A percentile compares a stretch with the other conserved stretches of the same genome.
phyloP scores from a whole-genome alignment of 306 rosid genomes.

The Cucurbita ficifolia region DNA sequence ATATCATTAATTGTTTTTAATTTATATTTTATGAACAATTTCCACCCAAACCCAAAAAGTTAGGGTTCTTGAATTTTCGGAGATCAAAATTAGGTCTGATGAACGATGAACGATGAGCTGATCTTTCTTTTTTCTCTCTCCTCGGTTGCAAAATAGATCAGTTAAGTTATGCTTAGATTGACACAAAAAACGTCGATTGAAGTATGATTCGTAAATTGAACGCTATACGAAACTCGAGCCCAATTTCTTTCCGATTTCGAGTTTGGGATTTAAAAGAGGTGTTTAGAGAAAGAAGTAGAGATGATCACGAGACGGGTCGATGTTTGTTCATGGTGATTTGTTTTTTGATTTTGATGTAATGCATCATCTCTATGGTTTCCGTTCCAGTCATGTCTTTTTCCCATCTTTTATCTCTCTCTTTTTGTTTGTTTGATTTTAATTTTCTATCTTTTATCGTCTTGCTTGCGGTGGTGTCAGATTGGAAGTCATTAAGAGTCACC shows the following conservation, averaged over 20 bases:
- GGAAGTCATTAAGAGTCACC: slow-evolving; percentile 46
- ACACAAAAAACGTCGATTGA: not conserved
- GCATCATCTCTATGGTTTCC: slow-evolving; percentile 33
- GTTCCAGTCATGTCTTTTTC: slow-evolving; percentile 93
- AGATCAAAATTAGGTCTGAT: not conserved
- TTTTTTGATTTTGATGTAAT: not conserved
- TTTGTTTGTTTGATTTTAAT: slow-evolving; percentile 14
- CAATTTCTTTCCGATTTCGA: not conserved
- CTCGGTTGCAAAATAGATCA: too few species aligned
- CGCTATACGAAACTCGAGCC: too few species aligned
- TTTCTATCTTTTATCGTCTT: slow-evolving; percentile 67
- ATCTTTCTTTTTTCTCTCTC: too few species aligned
- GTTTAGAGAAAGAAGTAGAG: not conserved
- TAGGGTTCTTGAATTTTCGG: slow-evolving; percentile 31
- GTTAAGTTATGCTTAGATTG: not conserved
- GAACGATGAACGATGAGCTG: too few species aligned
- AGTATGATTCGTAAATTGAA: not conserved
- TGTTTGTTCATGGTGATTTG: not conserved
- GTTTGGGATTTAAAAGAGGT: not conserved
- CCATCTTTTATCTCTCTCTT: slow-evolving; percentile 8
- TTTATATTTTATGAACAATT: too few species aligned
- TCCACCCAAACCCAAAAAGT: slow-evolving; percentile 1
- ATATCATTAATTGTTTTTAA: too few species aligned
- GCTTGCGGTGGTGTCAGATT: slow-evolving; percentile 60
- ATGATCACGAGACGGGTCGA: not conserved